Evolutionary conservation across 2,329 filamentous ascomycete species (phyloP).

Genomic region (Fusarium pininemorale): DNA sequence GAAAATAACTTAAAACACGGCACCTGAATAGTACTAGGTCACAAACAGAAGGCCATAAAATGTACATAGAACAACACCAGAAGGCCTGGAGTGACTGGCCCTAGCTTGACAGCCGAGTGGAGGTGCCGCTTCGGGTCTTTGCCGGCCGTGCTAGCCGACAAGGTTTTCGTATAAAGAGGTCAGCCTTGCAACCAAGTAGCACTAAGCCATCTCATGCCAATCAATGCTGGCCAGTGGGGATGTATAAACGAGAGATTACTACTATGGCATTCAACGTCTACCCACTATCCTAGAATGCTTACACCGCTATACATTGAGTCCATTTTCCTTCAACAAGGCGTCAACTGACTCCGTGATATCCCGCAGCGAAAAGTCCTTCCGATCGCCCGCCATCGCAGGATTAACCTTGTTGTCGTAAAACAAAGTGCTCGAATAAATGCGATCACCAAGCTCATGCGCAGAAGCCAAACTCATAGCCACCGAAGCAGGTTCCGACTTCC

Average conservation of each 20-base stretch:
- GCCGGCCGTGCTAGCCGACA: not conserved
- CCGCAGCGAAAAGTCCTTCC: not conserved
- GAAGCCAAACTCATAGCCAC: not conserved
- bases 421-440: not conserved
- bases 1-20: no score
- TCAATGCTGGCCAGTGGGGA: rapidly evolving
- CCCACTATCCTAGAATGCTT: not conserved
- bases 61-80: rapidly evolving
- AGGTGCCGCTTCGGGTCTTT: not conserved
- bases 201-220: no score
- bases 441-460: not conserved
- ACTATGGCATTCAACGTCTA: not conserved
- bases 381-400: not conserved
- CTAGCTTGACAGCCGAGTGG: not conserved
- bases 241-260: not conserved
- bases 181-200: not conserved
- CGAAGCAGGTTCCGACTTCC: not conserved
- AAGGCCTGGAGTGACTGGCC: rapidly evolving
- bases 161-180: no score
- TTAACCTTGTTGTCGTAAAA: not conserved
- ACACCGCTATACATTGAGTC: not conserved
- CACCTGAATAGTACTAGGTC: not conserved
- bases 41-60: rapidly evolving
- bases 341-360: not conserved
- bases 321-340: not conserved